Evolutionary conservation across 257 asterid species (phyloP).

Genomic region (Fraxinus excelsior): DNA sequence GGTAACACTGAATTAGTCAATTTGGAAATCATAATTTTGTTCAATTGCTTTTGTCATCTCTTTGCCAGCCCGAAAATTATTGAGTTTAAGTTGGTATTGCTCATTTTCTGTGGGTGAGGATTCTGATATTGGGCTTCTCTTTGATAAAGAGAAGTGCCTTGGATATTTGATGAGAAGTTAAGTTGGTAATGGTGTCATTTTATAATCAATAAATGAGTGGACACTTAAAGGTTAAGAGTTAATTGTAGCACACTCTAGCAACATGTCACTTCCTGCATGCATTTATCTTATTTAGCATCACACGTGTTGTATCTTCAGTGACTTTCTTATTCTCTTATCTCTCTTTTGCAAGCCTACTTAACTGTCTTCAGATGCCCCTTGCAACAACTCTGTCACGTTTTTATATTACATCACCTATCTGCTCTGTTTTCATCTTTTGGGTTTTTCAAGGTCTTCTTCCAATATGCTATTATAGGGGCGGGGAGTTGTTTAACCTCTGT

Average conservation of each 20-base stretch:
- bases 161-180: not conserved
- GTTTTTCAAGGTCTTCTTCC: not conserved
- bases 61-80: conserved; percentile 7
- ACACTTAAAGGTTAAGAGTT: not conserved
- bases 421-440: not conserved
- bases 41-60: conserved; percentile 3
- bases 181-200: not conserved
- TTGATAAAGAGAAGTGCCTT: not conserved
- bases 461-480: not conserved
- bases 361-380: not conserved
- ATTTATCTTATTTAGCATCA: not conserved
- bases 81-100: conserved; percentile 4
- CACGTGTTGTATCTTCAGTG: not conserved
- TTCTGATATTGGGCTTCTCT: not conserved
- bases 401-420: not conserved
- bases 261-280: not conserved
- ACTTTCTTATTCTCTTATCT: not conserved
- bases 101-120: not conserved
- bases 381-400: not conserved
- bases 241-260: not conserved
- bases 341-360: not conserved
- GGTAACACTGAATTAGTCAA: conserved; percentile 17
- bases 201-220: not conserved
- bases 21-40: not conserved
- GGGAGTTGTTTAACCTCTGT: not conserved